Evolutionary conservation across 129 eudicot species (phyloP), one percentile per base, ranked within the genome.

Genomic region (Calendula officinalis): DNA sequence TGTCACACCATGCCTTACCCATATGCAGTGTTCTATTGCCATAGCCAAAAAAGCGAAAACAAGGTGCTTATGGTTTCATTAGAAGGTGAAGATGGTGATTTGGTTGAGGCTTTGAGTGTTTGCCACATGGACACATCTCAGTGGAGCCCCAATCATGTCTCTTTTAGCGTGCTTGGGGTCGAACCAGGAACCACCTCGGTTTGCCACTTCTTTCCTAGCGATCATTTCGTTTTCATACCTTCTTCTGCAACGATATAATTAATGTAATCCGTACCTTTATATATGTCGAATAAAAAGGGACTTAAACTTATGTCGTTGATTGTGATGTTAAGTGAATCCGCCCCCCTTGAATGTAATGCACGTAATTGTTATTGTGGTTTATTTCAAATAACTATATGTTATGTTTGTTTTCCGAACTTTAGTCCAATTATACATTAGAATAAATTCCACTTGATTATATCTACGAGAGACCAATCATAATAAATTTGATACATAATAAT

Each of bases 1-100:
- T 89, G 97, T 65, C 97, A 89, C 66, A 78, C 90, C 5, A 67
- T 85, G 94, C 97, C 97, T 67, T 89, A 89, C 67, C 78, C 97
- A 67, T 89, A 85, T 56, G 75, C 88, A 4, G 77, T 89, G 60
- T 83, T 80, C 61, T 85, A 83, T 51, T 89, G 97, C 63, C 97
- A 89, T 71, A 72, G 76, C 64, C 90, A 85, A 72, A 66, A 70
- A 52, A 81, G 88, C 34, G 77, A 80, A 36, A 89, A 75, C 78
- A 82, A 68, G 52, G 85, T 85, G 12, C 76, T 78, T 36, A 80
- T 62, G 79, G 90, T 85, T 68, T 46, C 74, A 6, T 53, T 89
- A 36, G 69, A 56, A 37, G 90, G 97, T 10, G 94, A 89, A 50
- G 64, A 80, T 34, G 85, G 96, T 44, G 87, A 83, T 36, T 30